A percentile compares a stretch with the other conserved stretches of the same genome.
phyloP scores from a whole-genome alignment of 2,329 filamentous ascomycete genomes.

The Monosporascus sp. region DNA sequence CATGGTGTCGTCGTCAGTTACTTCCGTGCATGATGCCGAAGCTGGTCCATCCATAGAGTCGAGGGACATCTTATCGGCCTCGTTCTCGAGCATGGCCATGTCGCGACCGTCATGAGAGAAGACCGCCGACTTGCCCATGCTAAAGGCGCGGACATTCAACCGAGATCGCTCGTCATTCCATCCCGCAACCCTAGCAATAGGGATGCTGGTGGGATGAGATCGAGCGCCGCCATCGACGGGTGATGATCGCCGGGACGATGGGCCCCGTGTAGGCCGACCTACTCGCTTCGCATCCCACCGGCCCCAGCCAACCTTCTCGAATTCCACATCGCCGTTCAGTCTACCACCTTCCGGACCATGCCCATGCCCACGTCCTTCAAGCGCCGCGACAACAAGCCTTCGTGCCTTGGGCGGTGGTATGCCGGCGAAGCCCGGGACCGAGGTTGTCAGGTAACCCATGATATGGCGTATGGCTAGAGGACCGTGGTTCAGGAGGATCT shows the following conservation, averaged over 20 bases:
- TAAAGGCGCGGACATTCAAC: slow-evolving; percentile 49
- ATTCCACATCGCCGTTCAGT: slow-evolving; percentile 67
- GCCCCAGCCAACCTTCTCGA: slow-evolving; percentile 96
- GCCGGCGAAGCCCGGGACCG: slow-evolving; percentile 85
- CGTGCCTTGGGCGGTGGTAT: slow-evolving; percentile 88
- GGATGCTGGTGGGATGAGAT: slow-evolving; percentile 48
- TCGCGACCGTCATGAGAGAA: slow-evolving; percentile 70
- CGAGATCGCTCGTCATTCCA: slow-evolving; percentile 44
- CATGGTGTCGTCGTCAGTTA: slow-evolving; percentile 58
- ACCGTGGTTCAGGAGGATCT: slow-evolving; percentile 84
- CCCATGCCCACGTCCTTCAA: slow-evolving; percentile 68
- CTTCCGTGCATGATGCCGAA: slow-evolving; percentile 73
- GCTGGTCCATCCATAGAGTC: slow-evolving; percentile 62
- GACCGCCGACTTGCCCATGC: slow-evolving; percentile 65
- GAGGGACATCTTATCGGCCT: slow-evolving; percentile 93
- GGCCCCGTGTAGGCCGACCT: slow-evolving; percentile 52
- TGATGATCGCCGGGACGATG: slow-evolving; percentile 33
- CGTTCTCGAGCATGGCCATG: slow-evolving; percentile 70
- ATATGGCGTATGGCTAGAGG: slow-evolving; percentile 92
- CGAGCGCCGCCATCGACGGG: slow-evolving; percentile 35
- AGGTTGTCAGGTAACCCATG: slow-evolving; percentile 89
- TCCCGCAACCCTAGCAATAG: slow-evolving; percentile 44
- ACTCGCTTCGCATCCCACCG: slow-evolving; percentile 83
- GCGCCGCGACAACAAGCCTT: slow-evolving; percentile 82
- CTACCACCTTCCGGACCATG: slow-evolving; percentile 55